A percentile compares a stretch with the other conserved stretches of the same genome.
Conservation (phyloP, 257 asterid genomes). For the Ligustrum vulgare region DNA sequence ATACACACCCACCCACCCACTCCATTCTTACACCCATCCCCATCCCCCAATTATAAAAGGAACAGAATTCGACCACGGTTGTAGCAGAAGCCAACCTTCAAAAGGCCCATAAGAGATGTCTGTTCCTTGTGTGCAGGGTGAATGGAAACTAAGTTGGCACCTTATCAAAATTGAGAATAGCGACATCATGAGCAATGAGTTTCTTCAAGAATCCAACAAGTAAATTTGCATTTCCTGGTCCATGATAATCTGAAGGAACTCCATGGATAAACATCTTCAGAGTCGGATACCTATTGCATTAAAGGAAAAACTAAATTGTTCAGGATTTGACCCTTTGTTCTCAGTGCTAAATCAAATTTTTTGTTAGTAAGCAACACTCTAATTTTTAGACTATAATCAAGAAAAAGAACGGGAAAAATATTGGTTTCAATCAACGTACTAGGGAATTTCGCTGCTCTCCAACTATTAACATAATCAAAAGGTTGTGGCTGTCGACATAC, state of each 20-base stretch:
- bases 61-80: too few species aligned
- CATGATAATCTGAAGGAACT: slow-evolving; percentile 78
- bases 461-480: background rate
- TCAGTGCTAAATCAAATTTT: slow-evolving; percentile 4
- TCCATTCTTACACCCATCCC: too few species aligned
- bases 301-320: slow-evolving; percentile 24
- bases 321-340: slow-evolving; percentile 13
- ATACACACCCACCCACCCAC: too few species aligned
- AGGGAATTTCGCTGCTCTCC: background rate
- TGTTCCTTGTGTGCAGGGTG: slow-evolving; percentile 66
- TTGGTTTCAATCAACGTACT: background rate
- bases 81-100: slow-evolving; percentile 92
- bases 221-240: slow-evolving; percentile 82
- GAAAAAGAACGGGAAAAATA: background rate
- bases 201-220: slow-evolving; percentile 62
- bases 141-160: slow-evolving; percentile 80
- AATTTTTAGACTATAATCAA: background rate
- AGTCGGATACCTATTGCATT: slow-evolving; percentile 89
- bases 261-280: slow-evolving; percentile 86
- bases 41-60: too few species aligned
- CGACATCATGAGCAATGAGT: slow-evolving; percentile 78
- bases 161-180: slow-evolving; percentile 70
- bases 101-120: slow-evolving; percentile 86
- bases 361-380: background rate
- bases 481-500: slow-evolving; percentile 51